Percentiles rank a stretch among this genome's conserved stretches.
Conservation (phyloP, 208 protist genomes). For the Eutreptiella sp. region DNA sequence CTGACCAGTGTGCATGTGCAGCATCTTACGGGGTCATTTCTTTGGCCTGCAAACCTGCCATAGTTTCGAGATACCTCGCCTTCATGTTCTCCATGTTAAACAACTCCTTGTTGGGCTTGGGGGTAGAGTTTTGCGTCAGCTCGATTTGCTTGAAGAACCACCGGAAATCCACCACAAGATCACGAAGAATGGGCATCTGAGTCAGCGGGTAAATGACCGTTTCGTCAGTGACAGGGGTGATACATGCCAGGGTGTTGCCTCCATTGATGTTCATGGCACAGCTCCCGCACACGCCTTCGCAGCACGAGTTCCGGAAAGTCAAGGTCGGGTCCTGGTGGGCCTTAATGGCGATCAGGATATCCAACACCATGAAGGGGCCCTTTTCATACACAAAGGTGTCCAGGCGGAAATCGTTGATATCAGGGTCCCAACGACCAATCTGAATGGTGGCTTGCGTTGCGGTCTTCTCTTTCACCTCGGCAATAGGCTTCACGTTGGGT, state of each 20-base stretch:
- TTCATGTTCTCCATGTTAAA: too few species aligned
- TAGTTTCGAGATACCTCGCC: too few species aligned
- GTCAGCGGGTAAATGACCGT: slow-evolving; percentile 74
- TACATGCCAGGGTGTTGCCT: slow-evolving; percentile 80
- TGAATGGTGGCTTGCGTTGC: too few species aligned
- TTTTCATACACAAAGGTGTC: slow-evolving; percentile 82
- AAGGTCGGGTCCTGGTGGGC: slow-evolving; percentile 79
- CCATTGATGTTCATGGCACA: slow-evolving; percentile 89
- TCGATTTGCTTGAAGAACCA: slow-evolving; percentile 82
- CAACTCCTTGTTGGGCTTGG: too few species aligned
- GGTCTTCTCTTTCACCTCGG: too few species aligned
- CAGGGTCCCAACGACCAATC: slow-evolving; percentile 72
- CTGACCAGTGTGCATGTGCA: too few species aligned
- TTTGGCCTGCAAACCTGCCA: too few species aligned
- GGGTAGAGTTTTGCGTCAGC: too few species aligned
- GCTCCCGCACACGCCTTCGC: slow-evolving; percentile 81
- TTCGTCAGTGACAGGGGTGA: slow-evolving; percentile 67
- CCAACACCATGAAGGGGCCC: slow-evolving; percentile 81
- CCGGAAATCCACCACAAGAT: slow-evolving; percentile 77
- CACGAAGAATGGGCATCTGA: slow-evolving; percentile 81
- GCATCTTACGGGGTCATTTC: too few species aligned
- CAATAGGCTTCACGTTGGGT: too few species aligned
- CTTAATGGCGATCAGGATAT: slow-evolving; percentile 77
- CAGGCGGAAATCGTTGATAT: slow-evolving; percentile 65
- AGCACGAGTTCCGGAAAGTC: slow-evolving; percentile 77